These are phyloP conservation scores for Entomortierella beljakovae DNA, from an alignment of 192 early-diverging fungal species.

Conservation along the genomic window DNA sequence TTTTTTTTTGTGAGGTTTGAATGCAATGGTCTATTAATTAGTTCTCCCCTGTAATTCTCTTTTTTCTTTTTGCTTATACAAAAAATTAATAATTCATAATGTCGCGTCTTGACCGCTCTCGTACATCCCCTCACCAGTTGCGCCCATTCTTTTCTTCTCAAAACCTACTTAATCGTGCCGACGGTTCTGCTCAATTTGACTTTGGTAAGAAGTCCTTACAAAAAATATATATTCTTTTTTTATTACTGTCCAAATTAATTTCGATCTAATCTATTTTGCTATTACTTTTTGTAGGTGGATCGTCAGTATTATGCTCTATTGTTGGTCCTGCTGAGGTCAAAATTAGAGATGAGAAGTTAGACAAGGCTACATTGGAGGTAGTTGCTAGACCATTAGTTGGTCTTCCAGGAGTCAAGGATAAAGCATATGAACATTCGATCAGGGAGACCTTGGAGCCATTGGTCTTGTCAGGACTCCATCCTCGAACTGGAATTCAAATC, in stretches of 20 bases:
- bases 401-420: slow-evolving; percentile 72
- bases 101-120: slow-evolving; percentile 42
- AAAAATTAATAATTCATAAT: slow-evolving; percentile 16
- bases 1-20: no score
- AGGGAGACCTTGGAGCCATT: slow-evolving; percentile 80
- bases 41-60: neutral
- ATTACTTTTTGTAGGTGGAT: slow-evolving; percentile 61
- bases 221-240: no score
- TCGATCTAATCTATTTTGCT: neutral
- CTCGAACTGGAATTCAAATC: slow-evolving; percentile 88
- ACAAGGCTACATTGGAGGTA: slow-evolving; percentile 88
- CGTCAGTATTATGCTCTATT: slow-evolving; percentile 81
- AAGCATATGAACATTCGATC: slow-evolving; percentile 75
- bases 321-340: slow-evolving; percentile 90
- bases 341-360: slow-evolving; percentile 88
- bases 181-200: slow-evolving; percentile 89
- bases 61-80: neutral
- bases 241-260: no score
- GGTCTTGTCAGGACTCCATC: slow-evolving; percentile 84
- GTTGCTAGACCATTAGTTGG: slow-evolving; percentile 78
- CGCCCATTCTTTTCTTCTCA: slow-evolving; percentile 78
- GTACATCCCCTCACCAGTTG: slow-evolving; percentile 65
- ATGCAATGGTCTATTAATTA: no score
- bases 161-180: slow-evolving; percentile 77
- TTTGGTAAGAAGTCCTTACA: slow-evolving; percentile 61